Percentiles rank a stretch among this genome's conserved stretches.
These are phyloP conservation scores for Mucor sp. DNA, from an alignment of 371 early-diverging fungal genomes.

Conservation along the genomic window DNA sequence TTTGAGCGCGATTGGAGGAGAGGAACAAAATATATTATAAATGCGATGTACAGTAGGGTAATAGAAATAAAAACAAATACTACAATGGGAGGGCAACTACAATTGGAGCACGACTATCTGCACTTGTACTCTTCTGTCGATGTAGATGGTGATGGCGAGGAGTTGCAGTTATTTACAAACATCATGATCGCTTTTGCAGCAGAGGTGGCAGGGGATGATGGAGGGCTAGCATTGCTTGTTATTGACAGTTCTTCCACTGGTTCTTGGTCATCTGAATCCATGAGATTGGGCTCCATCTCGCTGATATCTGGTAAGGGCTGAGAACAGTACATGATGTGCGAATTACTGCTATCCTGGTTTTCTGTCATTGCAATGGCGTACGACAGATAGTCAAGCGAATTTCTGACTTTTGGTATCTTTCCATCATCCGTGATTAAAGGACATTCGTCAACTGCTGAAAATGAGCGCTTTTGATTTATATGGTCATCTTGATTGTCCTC, in stretches of 20 bases:
- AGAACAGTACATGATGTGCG: constrained; percentile 6
- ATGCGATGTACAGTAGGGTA: neutral
- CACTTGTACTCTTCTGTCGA: neutral
- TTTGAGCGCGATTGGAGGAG: neutral
- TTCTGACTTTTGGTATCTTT: constrained; percentile 8
- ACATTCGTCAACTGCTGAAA: neutral
- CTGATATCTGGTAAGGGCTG: constrained; percentile 33
- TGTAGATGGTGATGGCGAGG: neutral
- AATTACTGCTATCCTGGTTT: neutral
- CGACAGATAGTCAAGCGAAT: constrained; percentile 34
- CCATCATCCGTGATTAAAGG: neutral
- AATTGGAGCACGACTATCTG: neutral
- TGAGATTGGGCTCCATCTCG: constrained; percentile 23
- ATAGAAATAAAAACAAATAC: neutral
- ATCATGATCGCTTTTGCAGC: constrained; percentile 48
- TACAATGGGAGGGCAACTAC: neutral
- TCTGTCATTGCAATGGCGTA: constrained; percentile 48
- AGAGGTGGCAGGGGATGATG: constrained; percentile 38
- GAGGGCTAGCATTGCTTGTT: constrained; percentile 16
- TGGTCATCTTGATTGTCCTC: neutral
- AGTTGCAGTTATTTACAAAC: constrained; percentile 25
- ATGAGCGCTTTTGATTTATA: neutral
- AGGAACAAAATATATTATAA: neutral
- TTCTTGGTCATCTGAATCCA: constrained; percentile 18
- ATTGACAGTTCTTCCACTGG: neutral